Evolutionary conservation across 495 filamentous ascomycete genomes (phyloP), one percentile per base, ranked within the genome.

Genomic region (Penicillium canescens): DNA sequence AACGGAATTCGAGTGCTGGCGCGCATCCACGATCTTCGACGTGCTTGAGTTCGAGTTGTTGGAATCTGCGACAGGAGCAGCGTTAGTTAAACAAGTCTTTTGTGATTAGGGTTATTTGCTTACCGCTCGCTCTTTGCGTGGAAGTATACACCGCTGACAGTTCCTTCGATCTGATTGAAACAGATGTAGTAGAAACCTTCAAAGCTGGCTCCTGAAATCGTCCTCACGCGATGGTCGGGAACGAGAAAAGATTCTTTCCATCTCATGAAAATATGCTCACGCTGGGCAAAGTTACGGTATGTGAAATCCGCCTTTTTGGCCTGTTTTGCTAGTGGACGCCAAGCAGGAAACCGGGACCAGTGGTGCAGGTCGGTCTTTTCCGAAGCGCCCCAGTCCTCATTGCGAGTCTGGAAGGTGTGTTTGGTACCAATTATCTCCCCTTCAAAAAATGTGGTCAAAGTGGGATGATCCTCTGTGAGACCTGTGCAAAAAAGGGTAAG

Each of bases 211-310:
- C 95, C 95, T 24, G 84, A 86, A 54, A 99, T 94, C 14, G 89
- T 91, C 52, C 84, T 78, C 18, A 97, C 91, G 3, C 90, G 82
- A 70, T 99, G 95, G 61, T 98, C 91, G 9, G 95, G 95, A 3
- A 99, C 95, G 7, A 99, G 80, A 66, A 99, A 99, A 60, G 95
- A 90, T 70, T 99, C 95, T 68, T 99, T 99, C 95, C 95, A 99
- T 44, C 95, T 84, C 95, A 99, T 99, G 68, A 98, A 99, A 16
- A 99, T 86, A 66, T 97, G 86, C 60, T 97, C 92, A 49, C 85
- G 80, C 66, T 96, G 87, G 34, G 78, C 76, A 61, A 79, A 83
- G 57, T 86, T 82, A 53, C 83, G 82, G 56, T 82, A 83, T 18
- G 82, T 85, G 58, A 91, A 84, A 63, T 93, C 87, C n/a, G 82